phyloP scores from a whole-genome alignment of 2,329 filamentous ascomycete species.

The Botrytis byssoidea region DNA sequence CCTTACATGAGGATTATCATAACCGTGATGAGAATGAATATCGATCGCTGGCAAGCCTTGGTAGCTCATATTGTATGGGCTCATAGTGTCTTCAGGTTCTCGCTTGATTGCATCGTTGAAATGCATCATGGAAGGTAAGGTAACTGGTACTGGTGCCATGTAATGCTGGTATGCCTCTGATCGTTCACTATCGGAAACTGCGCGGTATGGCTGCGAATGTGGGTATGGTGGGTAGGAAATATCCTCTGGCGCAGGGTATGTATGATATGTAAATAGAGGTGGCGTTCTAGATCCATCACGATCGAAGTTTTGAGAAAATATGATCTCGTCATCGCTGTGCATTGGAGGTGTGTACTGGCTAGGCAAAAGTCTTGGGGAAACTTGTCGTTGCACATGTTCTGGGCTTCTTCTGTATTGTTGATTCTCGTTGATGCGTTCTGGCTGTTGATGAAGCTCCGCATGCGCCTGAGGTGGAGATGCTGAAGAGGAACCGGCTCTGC shows the following conservation, averaged over 20 bases:
- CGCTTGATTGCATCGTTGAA: constrained; percentile 66
- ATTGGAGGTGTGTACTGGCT: constrained; percentile 62
- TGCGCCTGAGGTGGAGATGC: constrained; percentile 55
- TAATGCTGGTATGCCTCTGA: constrained; percentile 55
- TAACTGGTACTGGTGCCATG: constrained; percentile 55
- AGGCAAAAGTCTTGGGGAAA: constrained; percentile 44
- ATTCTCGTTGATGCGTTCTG: constrained; percentile 32
- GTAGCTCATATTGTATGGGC: constrained; percentile 64
- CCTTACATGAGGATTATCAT: constrained; percentile 77
- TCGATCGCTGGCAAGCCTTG: constrained; percentile 62
- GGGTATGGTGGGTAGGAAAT: constrained; percentile 60
- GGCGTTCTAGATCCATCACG: constrained; percentile 70
- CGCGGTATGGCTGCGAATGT: constrained; percentile 52
- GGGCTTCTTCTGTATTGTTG: constrained; percentile 36
- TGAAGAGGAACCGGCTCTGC: constrained; percentile 65
- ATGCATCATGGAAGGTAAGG: constrained; percentile 63
- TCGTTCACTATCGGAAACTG: constrained; percentile 46
- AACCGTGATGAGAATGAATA: constrained; percentile 58
- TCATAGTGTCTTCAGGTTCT: constrained; percentile 61
- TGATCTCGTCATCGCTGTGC: constrained; percentile 60
- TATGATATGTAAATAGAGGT: constrained; percentile 64
- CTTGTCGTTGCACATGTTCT: constrained; percentile 42
- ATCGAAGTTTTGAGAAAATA: constrained; percentile 65
- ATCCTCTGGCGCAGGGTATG: constrained; percentile 66
- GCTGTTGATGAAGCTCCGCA: constrained; percentile 45